Evolutionary conservation across 192 early-diverging fungal genomes (phyloP).

Genomic region (Funneliformis geosporum): DNA sequence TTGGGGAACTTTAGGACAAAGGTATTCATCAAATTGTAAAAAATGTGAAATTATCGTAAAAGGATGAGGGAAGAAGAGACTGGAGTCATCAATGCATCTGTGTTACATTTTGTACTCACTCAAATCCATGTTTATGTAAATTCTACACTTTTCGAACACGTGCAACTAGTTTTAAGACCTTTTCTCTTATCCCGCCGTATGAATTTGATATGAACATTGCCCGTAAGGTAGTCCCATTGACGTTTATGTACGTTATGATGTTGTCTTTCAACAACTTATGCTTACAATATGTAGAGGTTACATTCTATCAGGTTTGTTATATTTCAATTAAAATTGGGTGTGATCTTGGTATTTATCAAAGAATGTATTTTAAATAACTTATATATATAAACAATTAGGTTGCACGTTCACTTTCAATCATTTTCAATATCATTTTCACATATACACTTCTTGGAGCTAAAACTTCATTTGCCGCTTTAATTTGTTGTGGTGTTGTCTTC

Average conservation of each 20-base stretch:
- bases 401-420: slow-evolving; percentile 65
- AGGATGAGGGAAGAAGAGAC: no score
- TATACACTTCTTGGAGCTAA: slow-evolving; percentile 56
- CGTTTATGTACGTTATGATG: slow-evolving; percentile 67
- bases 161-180: slow-evolving; percentile 40
- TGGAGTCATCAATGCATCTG: background rate
- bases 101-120: no score
- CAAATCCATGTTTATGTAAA: no score
- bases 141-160: background rate
- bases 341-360: background rate
- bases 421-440: slow-evolving; percentile 71
- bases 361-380: background rate
- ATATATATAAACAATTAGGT: slow-evolving; percentile 39
- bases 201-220: slow-evolving; percentile 60
- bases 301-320: slow-evolving; percentile 60
- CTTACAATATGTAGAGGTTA: slow-evolving; percentile 65
- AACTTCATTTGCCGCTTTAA: slow-evolving; percentile 54
- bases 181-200: slow-evolving; percentile 65
- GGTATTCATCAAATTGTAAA: slow-evolving; percentile 40
- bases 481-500: slow-evolving; percentile 61
- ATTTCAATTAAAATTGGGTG: background rate
- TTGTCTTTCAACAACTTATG: slow-evolving; percentile 67
- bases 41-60: no score
- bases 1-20: slow-evolving; percentile 56
- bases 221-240: slow-evolving; percentile 55